Evolutionary conservation across 2,329 filamentous ascomycete species (phyloP).

Genomic region (Penicillium occitanis): DNA sequence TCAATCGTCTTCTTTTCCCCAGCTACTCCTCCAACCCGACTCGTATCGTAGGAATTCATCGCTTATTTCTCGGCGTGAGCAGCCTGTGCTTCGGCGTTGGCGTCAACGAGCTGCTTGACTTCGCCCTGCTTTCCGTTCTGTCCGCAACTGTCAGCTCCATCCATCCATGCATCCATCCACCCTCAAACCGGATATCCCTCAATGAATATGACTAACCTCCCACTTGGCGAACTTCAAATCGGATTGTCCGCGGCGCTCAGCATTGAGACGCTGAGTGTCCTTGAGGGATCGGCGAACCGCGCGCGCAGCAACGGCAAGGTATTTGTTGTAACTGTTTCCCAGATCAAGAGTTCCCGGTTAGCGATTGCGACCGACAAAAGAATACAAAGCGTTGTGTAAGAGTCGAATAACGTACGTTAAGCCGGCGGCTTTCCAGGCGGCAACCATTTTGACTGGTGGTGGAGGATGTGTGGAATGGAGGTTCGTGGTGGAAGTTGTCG

Average conservation of each 20-base stretch:
- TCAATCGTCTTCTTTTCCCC: conserved; percentile 5
- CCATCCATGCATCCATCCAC: background rate
- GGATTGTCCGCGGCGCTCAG: conserved; percentile 86
- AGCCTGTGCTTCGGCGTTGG: conserved; percentile 52
- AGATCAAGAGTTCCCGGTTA: conserved; percentile 25
- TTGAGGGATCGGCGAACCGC: conserved; percentile 95
- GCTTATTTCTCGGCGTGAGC: conserved; percentile 47
- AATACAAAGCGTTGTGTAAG: too few species aligned
- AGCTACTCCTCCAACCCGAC: background rate
- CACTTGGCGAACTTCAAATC: conserved; percentile 92
- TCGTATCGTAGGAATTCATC: conserved; percentile 11
- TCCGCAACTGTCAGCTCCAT: conserved; percentile 24
- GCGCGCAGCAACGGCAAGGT: conserved; percentile 91
- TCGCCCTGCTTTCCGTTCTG: conserved; percentile 98
- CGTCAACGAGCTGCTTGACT: conserved; percentile 65
- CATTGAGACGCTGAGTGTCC: conserved; percentile 82
- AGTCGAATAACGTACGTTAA: conserved; percentile 68
- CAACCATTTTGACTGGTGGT: conserved; percentile 71
- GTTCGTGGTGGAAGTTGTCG: conserved; percentile 22
- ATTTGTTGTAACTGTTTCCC: conserved; percentile 90
- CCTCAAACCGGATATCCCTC: background rate
- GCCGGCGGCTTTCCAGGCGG: conserved; percentile 97
- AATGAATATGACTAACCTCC: conserved; percentile 67
- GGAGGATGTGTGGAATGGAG: conserved; percentile 27
- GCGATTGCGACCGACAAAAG: conserved; percentile 24